phyloP scores from a whole-genome alignment of 257 asterid species.

The Cruciata laevipes region DNA sequence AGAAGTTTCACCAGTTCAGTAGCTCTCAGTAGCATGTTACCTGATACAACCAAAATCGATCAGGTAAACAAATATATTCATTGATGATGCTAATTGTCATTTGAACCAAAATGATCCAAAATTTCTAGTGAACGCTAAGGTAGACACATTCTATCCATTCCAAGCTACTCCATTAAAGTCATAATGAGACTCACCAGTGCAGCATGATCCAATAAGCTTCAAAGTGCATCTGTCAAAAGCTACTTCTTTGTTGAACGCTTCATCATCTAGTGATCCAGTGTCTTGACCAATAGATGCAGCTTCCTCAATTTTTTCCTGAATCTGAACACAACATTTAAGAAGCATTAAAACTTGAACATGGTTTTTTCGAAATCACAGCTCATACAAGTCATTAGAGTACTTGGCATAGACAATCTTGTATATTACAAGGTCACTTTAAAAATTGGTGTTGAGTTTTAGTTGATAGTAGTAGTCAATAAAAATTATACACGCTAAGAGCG shows the following conservation, averaged over 20 bases:
- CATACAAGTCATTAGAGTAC: background rate
- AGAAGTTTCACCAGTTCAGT: slow-evolving; percentile 86
- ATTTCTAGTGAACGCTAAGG: background rate
- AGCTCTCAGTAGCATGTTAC: slow-evolving; percentile 92
- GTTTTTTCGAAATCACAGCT: background rate
- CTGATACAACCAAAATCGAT: slow-evolving; percentile 30
- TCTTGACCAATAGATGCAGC: slow-evolving; percentile 53
- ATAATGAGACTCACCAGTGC: slow-evolving; percentile 50
- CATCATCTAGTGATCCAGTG: slow-evolving; percentile 65
- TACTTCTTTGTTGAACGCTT: slow-evolving; percentile 72
- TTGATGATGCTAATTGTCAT: background rate
- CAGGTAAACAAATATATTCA: background rate
- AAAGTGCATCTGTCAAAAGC: slow-evolving; percentile 85
- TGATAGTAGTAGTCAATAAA: background rate
- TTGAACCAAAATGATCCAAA: background rate
- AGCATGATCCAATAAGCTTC: slow-evolving; percentile 91
- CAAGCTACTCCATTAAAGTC: background rate
- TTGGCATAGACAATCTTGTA: background rate
- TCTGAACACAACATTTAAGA: slow-evolving; percentile 29
- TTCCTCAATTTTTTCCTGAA: slow-evolving; percentile 69
- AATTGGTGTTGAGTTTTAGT: background rate
- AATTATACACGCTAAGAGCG: background rate
- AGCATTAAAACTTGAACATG: background rate
- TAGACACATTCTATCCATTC: background rate
- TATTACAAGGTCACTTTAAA: background rate